A percentile compares a stretch with the other conserved stretches of the same genome.
Conservation (phyloP, 2,329 filamentous ascomycete species). For the Colletotrichum somersetense region DNA sequence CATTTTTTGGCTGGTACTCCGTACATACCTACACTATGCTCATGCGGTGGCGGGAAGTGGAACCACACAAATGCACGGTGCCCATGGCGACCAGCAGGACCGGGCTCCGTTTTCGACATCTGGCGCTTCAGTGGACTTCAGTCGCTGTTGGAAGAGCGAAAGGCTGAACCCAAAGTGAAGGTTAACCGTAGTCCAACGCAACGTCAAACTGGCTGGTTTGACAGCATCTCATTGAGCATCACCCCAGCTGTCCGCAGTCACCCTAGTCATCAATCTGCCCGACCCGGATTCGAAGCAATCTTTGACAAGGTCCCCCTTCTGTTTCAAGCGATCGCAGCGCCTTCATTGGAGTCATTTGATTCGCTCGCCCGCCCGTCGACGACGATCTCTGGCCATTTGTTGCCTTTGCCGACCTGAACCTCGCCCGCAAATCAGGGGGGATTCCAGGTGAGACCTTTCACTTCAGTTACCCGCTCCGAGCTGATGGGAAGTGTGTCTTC, state of each 20-base stretch:
- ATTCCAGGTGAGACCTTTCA: slow-evolving; percentile 23
- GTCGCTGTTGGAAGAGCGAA: slow-evolving; percentile 34
- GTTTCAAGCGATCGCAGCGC: slow-evolving; percentile 5
- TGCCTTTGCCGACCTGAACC: slow-evolving; percentile 23
- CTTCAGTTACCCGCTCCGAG: slow-evolving; percentile 1
- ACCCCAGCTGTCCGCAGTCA: slow-evolving; percentile 24
- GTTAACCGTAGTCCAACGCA: slow-evolving; percentile 20
- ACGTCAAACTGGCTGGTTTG: slow-evolving; percentile 7
- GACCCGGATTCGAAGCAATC: background rate
- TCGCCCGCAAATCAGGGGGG: slow-evolving; percentile 1
- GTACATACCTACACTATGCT: background rate
- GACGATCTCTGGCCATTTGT: slow-evolving; percentile 31
- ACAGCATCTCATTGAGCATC: slow-evolving; percentile 24
- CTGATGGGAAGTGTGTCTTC: background rate
- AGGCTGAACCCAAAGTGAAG: slow-evolving; percentile 35
- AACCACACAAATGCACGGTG: slow-evolving; percentile 30
- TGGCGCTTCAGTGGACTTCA: slow-evolving; percentile 39
- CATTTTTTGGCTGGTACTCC: background rate
- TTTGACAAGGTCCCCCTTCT: background rate
- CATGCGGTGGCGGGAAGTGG: slow-evolving; percentile 13
- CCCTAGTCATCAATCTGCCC: background rate
- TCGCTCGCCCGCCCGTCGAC: slow-evolving; percentile 21
- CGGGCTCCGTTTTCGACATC: slow-evolving; percentile 37
- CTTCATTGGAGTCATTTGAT: slow-evolving; percentile 8
- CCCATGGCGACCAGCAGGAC: slow-evolving; percentile 28